A percentile compares a stretch with the other conserved stretches of the same genome.
These are phyloP conservation scores for Suhomyces ambrosiae DNA, from an alignment of 1,139 yeast species.

Conservation along the genomic window DNA sequence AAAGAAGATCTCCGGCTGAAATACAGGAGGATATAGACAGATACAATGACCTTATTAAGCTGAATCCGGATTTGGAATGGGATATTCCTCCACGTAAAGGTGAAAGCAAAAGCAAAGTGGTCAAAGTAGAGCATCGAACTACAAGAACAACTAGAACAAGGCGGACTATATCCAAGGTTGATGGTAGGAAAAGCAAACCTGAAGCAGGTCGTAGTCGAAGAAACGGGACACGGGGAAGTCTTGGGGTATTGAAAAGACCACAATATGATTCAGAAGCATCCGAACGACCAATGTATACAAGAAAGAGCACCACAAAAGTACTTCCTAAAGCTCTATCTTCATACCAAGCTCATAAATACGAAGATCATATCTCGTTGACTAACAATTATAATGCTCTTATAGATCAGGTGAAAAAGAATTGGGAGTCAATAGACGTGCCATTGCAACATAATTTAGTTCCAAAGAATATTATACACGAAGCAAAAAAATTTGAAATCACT, in stretches of 20 bases:
- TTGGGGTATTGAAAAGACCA: constrained; percentile 3
- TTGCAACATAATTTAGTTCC: constrained; percentile 25
- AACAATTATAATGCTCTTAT: constrained; percentile 25
- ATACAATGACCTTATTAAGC: constrained; percentile 22
- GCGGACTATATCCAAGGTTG: neutral
- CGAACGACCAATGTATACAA: neutral
- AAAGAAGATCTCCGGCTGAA: constrained; percentile 17
- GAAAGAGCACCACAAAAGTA: neutral
- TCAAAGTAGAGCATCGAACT: neutral
- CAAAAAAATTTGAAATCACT: constrained; percentile 21
- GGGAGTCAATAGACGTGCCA: constrained; percentile 26
- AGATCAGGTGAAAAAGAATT: constrained; percentile 18
- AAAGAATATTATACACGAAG: constrained; percentile 28
- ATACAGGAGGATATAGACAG: constrained; percentile 23
- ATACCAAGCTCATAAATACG: constrained; percentile 15
- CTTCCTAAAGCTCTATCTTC: constrained; percentile 2
- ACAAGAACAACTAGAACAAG: constrained; percentile 1
- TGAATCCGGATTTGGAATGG: constrained; percentile 22
- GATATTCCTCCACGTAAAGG: constrained; percentile 32
- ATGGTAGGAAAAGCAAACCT: neutral
- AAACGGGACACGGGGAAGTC: neutral
- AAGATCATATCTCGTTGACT: constrained; percentile 19
- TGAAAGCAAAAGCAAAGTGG: constrained; percentile 2
- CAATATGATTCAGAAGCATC: neutral
- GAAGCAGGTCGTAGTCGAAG: neutral